Evolutionary conservation across 2,329 filamentous ascomycete species (phyloP).

Genomic region (Pseudonectria foliicola): DNA sequence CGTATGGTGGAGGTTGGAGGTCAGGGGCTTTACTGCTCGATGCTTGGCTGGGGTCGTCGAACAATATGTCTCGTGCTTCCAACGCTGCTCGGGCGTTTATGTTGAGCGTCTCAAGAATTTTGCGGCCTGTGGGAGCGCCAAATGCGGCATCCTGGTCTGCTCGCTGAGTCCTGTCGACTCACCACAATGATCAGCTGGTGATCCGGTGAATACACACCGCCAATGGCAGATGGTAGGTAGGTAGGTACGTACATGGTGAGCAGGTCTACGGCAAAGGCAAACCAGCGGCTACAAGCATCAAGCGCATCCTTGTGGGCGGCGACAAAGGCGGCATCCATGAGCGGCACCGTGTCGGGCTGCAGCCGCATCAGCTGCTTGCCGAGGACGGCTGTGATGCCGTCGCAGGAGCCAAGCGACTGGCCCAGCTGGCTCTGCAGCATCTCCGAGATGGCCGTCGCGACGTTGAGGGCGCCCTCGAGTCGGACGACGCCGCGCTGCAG

Average conservation of each 20-base stretch:
- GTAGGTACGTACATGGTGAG: conserved; percentile 17
- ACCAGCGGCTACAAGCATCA: conserved; percentile 17
- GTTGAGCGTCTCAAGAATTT: conserved; percentile 14
- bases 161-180: conserved; percentile 7
- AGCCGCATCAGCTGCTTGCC: conserved; percentile 30
- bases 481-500: conserved; percentile 19
- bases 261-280: conserved; percentile 16
- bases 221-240: background rate
- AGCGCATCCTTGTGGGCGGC: conserved; percentile 18
- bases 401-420: conserved; percentile 22
- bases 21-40: conserved; percentile 13
- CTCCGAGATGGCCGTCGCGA: conserved; percentile 21
- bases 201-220: background rate
- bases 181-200: background rate
- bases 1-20: conserved; percentile 20
- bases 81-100: conserved; percentile 11
- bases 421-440: conserved; percentile 22
- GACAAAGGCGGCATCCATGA: conserved; percentile 21
- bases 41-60: conserved; percentile 2
- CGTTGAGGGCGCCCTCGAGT: conserved; percentile 20
- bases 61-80: conserved; percentile 12
- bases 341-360: conserved; percentile 15
- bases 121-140: conserved; percentile 9
- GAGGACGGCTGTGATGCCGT: conserved; percentile 21
- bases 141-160: conserved; percentile 20